These are phyloP conservation scores for Petrea volubilis DNA, from an alignment of 257 asterid genomes.

Conservation along the genomic window DNA sequence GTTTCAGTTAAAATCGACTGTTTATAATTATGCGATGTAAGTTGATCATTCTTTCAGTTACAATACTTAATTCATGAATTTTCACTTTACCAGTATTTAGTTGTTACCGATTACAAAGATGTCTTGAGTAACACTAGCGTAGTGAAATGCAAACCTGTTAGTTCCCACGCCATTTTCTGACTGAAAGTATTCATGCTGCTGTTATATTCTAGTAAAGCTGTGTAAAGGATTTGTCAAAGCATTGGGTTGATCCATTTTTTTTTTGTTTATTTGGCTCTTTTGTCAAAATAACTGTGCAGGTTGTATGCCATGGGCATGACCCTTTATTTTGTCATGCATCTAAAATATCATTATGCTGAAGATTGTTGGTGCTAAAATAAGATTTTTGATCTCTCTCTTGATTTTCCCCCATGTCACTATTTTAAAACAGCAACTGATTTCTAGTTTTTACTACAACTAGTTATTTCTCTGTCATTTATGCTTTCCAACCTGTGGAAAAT, in stretches of 20 bases:
- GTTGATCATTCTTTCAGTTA: no score
- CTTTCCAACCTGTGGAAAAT: not conserved
- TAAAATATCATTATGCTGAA: not conserved
- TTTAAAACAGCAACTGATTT: not conserved
- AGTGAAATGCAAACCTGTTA: not conserved
- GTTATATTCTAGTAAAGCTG: not conserved
- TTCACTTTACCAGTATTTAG: no score
- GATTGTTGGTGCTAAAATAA: not conserved
- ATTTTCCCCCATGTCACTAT: not conserved
- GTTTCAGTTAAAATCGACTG: no score
- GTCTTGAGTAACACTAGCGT: no score
- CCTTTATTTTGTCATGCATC: conserved; percentile 12
- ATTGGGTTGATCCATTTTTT: not conserved
- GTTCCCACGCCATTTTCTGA: not conserved
- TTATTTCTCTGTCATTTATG: conserved; percentile 6
- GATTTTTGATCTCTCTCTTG: not conserved
- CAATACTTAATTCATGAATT: no score
- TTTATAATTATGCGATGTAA: no score
- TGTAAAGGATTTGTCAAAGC: not conserved
- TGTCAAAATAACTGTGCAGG: not conserved
- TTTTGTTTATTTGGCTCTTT: not conserved
- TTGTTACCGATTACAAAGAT: no score
- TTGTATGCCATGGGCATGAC: not conserved
- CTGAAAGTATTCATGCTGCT: not conserved
- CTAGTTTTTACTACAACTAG: not conserved